These are phyloP conservation scores for Alternaria arborescens DNA, from an alignment of 2,329 filamentous ascomycete genomes.

Conservation along the genomic window DNA sequence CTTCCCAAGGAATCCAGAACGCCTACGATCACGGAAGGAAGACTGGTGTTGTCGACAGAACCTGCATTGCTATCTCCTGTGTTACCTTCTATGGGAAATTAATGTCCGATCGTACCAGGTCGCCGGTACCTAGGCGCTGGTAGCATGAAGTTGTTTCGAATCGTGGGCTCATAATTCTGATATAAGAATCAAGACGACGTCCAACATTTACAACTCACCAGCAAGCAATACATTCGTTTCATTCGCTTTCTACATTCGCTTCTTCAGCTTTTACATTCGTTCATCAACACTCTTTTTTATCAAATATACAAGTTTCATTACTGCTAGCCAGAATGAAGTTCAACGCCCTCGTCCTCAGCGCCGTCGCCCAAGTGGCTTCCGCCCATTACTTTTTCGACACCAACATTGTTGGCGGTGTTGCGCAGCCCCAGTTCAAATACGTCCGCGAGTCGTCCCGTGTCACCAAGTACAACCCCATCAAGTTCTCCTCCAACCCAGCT, in stretches of 20 bases:
- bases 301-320: constrained; percentile 8
- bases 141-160: constrained; percentile 2
- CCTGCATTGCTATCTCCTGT: not conserved
- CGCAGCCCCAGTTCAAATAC: constrained; percentile 30
- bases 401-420: constrained; percentile 22
- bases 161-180: not conserved
- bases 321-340: constrained; percentile 19
- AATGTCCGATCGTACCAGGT: not conserved
- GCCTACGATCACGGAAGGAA: constrained; percentile 1
- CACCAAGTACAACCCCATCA: constrained; percentile 38
- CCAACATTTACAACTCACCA: not conserved
- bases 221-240: constrained; percentile 6
- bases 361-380: constrained; percentile 23
- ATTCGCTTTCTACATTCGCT: constrained; percentile 11
- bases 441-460: constrained; percentile 29
- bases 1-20: constrained; percentile 1
- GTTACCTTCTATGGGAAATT: not conserved
- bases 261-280: constrained; percentile 5
- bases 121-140: not conserved
- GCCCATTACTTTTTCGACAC: constrained; percentile 40
- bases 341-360: constrained; percentile 9
- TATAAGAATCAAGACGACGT: not conserved
- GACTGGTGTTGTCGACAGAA: not conserved
- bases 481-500: constrained; percentile 23
- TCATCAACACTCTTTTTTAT: not conserved